These are phyloP conservation scores for Dichomitus squalens DNA, from an alignment of 1,284 basidiomycete species.

Conservation along the genomic window DNA sequence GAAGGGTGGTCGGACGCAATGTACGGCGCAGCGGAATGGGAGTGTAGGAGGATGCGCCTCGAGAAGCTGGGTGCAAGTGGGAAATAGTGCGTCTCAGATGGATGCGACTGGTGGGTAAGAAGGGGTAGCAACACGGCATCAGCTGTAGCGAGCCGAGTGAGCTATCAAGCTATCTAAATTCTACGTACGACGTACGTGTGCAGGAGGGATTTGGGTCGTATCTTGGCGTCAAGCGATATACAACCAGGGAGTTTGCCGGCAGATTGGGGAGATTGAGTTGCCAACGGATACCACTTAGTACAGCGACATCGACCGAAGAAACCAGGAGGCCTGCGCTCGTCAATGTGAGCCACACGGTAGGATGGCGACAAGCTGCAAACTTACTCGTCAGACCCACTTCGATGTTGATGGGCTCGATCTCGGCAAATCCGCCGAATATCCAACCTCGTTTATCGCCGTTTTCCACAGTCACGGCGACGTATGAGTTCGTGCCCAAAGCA, in stretches of 20 bases:
- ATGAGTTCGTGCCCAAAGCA: slow-evolving; percentile 29
- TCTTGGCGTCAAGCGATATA: slow-evolving; percentile 53
- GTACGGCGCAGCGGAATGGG: slow-evolving; percentile 74
- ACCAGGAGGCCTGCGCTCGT: slow-evolving; percentile 23
- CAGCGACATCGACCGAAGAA: slow-evolving; percentile 33
- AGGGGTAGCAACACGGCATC: slow-evolving; percentile 56
- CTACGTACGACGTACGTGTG: slow-evolving; percentile 13
- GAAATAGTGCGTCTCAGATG: slow-evolving; percentile 73
- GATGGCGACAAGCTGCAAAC: slow-evolving; percentile 25
- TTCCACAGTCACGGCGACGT: slow-evolving; percentile 56
- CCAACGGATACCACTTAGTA: slow-evolving; percentile 31
- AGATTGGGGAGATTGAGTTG: slow-evolving; percentile 38
- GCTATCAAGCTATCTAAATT: background rate
- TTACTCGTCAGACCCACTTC: slow-evolving; percentile 47
- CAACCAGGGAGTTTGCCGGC: slow-evolving; percentile 60
- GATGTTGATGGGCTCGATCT: slow-evolving; percentile 33
- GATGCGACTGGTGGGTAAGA: slow-evolving; percentile 56
- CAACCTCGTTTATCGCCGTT: slow-evolving; percentile 59
- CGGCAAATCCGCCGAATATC: slow-evolving; percentile 58
- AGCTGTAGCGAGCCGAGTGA: slow-evolving; percentile 24
- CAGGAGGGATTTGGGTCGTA: slow-evolving; percentile 16
- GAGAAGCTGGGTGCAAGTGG: slow-evolving; percentile 40
- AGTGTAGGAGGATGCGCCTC: slow-evolving; percentile 63
- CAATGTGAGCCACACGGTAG: background rate
- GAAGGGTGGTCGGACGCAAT: slow-evolving; percentile 36